Conservation (phyloP, 1,284 basidiomycete species). For the Ustilago shanxiensis region DNA sequence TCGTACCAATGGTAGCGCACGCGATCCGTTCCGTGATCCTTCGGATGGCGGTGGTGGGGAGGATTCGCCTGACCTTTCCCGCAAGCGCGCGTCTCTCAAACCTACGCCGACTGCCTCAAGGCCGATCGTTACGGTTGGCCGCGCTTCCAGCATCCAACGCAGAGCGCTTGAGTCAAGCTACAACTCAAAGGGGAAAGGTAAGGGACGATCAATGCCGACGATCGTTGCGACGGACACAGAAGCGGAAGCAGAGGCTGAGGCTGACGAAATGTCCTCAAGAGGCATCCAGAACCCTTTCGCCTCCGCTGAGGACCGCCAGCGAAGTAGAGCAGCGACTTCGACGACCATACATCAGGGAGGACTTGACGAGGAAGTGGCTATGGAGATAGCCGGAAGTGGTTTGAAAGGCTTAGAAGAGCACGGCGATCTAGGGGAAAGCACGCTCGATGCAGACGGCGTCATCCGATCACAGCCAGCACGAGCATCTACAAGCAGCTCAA, state of each 20-base stretch:
- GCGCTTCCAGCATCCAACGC: slow-evolving; percentile 53
- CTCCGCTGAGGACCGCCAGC: slow-evolving; percentile 23
- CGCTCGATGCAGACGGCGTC: slow-evolving; percentile 12
- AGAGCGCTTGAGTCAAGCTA: slow-evolving; percentile 33
- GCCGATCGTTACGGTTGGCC: slow-evolving; percentile 57
- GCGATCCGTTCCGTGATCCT: slow-evolving; percentile 43
- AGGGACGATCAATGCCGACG: slow-evolving; percentile 45
- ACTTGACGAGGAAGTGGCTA: slow-evolving; percentile 41
- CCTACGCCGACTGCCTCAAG: slow-evolving; percentile 45
- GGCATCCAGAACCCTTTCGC: slow-evolving; percentile 26
- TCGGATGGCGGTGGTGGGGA: slow-evolving; percentile 17
- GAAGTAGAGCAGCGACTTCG: slow-evolving; percentile 7
- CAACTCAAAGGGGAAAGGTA: slow-evolving; percentile 36
- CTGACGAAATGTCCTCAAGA: not conserved
- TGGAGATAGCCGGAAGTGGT: slow-evolving; percentile 32
- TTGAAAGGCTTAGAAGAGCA: slow-evolving; percentile 8
- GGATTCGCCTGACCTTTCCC: not conserved
- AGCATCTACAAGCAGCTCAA: slow-evolving; percentile 49
- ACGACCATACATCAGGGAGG: slow-evolving; percentile 52
- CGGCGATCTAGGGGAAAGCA: slow-evolving; percentile 37
- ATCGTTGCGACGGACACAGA: slow-evolving; percentile 58
- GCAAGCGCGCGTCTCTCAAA: slow-evolving; percentile 28
- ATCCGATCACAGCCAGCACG: slow-evolving; percentile 20
- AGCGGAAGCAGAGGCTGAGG: slow-evolving; percentile 34
- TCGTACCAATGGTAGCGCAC: slow-evolving; percentile 4